Evolutionary conservation across 140 eudicot genomes (phyloP).

Genomic region (Oenanthe javanica): DNA sequence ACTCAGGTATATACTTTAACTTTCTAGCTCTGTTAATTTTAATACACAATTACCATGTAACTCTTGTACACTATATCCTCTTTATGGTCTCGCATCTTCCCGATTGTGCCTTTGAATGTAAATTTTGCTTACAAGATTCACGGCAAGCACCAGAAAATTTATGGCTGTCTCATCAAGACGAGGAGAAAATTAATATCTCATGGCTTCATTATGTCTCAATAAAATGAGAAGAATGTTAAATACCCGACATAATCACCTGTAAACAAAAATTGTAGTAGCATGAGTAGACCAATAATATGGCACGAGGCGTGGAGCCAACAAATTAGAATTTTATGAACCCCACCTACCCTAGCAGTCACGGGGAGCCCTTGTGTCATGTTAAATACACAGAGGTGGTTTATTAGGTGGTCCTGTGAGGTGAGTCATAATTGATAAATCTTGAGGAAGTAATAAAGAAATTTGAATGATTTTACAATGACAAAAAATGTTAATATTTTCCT

Average conservation of each 20-base stretch:
- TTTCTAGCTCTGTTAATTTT: neutral
- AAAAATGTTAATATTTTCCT: slow-evolving; percentile 20
- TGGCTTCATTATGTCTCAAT: neutral
- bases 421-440: neutral
- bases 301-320: neutral
- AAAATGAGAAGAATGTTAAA: neutral
- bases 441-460: slow-evolving; percentile 9
- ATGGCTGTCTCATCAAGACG: neutral
- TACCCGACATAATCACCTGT: neutral
- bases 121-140: neutral
- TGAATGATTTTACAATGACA: slow-evolving; percentile 24
- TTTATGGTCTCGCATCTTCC: neutral
- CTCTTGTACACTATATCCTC: neutral
- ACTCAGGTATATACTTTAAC: slow-evolving; percentile 43
- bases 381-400: slow-evolving; percentile 4
- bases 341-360: slow-evolving; percentile 2
- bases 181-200: neutral
- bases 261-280: neutral
- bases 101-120: neutral
- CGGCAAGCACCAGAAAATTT: neutral
- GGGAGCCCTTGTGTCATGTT: neutral
- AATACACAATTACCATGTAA: neutral
- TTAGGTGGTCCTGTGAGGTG: neutral
- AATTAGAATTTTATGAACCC: neutral
- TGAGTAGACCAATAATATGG: slow-evolving; percentile 1